phyloP scores from a whole-genome alignment of 768 basidiomycete species.

The Boletus eberwhitei region DNA sequence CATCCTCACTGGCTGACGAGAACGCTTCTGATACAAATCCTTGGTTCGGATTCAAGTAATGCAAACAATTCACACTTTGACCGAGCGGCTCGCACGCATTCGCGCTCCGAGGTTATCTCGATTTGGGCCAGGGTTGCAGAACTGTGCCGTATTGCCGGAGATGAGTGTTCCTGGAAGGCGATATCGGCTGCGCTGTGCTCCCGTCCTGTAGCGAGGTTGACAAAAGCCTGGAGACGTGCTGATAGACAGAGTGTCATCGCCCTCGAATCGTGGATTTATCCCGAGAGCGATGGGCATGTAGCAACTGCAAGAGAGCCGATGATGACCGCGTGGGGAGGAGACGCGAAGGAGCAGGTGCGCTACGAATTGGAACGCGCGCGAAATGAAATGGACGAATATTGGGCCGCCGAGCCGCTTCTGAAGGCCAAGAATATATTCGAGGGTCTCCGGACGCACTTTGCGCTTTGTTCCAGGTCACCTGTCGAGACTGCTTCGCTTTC shows the following conservation, averaged over 20 bases:
- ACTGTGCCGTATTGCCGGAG: constrained; percentile 64
- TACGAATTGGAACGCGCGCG: constrained; percentile 46
- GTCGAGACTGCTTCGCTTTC: constrained; percentile 38
- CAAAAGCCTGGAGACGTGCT: constrained; percentile 78
- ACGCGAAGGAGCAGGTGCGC: constrained; percentile 44
- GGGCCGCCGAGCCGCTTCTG: constrained; percentile 40
- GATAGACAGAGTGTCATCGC: constrained; percentile 53
- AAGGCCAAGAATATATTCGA: constrained; percentile 50
- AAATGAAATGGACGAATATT: constrained; percentile 42
- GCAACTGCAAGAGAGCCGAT: constrained; percentile 38
- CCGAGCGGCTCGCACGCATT: constrained; percentile 58
- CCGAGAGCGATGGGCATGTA: constrained; percentile 34
- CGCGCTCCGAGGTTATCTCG: constrained; percentile 68
- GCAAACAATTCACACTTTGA: constrained; percentile 27
- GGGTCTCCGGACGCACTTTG: constrained; percentile 45
- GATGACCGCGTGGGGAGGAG: constrained; percentile 69
- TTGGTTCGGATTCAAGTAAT: constrained; percentile 54
- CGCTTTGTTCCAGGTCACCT: constrained; percentile 45
- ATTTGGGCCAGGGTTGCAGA: constrained; percentile 76
- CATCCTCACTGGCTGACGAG: constrained; percentile 81
- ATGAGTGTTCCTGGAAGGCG: constrained; percentile 78
- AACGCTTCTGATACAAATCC: constrained; percentile 64
- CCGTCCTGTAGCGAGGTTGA: constrained; percentile 69
- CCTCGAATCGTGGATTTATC: constrained; percentile 67
- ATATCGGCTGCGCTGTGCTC: constrained; percentile 70